Percentiles rank a stretch among this genome's conserved stretches.
These are phyloP conservation scores for Penicillium nordicum DNA, from an alignment of 2,329 filamentous ascomycete genomes.

Conservation along the genomic window DNA sequence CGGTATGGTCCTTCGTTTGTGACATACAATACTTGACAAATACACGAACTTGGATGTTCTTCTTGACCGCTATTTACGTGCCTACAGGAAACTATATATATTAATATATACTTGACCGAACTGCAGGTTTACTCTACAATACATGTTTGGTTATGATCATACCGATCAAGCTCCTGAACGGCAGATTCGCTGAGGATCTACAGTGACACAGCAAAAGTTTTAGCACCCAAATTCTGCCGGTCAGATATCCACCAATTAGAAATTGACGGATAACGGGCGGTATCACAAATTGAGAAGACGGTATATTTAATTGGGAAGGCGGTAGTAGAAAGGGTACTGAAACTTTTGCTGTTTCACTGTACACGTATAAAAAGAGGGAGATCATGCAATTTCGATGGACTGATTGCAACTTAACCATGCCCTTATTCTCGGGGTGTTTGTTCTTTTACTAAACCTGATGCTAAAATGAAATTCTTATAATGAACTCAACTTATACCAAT, in stretches of 20 bases:
- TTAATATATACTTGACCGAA: not conserved
- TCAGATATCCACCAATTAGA: too few species aligned
- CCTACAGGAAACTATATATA: not conserved
- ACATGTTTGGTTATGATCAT: slow-evolving; percentile 2
- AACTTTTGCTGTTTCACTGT: too few species aligned
- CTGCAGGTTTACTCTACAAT: not conserved
- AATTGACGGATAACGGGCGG: too few species aligned
- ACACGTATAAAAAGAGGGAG: slow-evolving; percentile 5
- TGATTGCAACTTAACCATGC: not conserved
- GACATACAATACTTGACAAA: slow-evolving; percentile 4
- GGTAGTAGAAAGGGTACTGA: too few species aligned
- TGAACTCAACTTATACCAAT: slow-evolving; percentile 10
- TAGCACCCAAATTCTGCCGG: too few species aligned
- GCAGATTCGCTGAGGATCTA: slow-evolving; percentile 8
- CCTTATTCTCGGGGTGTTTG: too few species aligned
- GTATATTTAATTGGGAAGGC: too few species aligned
- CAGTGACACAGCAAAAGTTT: too few species aligned
- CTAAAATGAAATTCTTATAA: not conserved
- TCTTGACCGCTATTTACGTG: not conserved
- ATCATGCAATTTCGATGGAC: slow-evolving; percentile 8
- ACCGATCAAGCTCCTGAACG: slow-evolving; percentile 3
- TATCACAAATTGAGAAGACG: too few species aligned
- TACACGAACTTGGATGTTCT: not conserved
- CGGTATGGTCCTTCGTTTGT: slow-evolving; percentile 1
- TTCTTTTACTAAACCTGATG: not conserved